phyloP scores from a whole-genome alignment of 2,329 filamentous ascomycete species.

The Aspergillus novoparasiticus region DNA sequence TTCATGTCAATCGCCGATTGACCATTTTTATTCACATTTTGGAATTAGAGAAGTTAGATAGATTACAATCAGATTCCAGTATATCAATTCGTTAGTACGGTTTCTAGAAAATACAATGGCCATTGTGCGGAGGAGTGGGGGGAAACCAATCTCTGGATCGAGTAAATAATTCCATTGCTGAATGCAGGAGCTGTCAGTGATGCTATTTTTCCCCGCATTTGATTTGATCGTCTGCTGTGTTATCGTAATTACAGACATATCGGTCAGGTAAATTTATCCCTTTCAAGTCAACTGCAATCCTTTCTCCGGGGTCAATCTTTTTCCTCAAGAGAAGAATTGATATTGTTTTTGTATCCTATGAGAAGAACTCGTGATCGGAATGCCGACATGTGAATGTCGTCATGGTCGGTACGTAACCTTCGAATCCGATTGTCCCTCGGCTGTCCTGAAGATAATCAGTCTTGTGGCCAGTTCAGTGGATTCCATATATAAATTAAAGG shows the following conservation, averaged over 20 bases:
- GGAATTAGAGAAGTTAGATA: not conserved
- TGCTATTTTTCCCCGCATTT: conserved; percentile 1
- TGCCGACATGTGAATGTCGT: conserved; percentile 10
- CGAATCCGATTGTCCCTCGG: not conserved
- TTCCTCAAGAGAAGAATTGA: not conserved
- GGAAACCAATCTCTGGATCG: not conserved
- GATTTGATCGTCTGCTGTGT: not conserved
- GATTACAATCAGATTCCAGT: not conserved
- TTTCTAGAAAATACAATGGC: not conserved
- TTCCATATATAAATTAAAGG: not conserved
- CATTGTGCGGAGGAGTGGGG: not conserved
- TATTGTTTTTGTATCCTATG: not conserved
- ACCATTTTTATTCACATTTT: too few relatives aligned
- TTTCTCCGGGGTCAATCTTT: not conserved
- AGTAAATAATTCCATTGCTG: conserved; percentile 1
- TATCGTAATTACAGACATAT: not conserved
- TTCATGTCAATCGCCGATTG: too few relatives aligned
- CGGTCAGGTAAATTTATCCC: not conserved
- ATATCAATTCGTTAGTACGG: not conserved
- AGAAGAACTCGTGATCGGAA: not conserved
- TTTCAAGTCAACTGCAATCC: not conserved
- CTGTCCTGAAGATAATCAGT: not conserved
- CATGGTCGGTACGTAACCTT: not conserved
- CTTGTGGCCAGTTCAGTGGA: not conserved
- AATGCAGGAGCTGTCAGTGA: not conserved